Evolutionary conservation across 257 asterid genomes (phyloP).

Genomic region (Salvia rosmarinus): DNA sequence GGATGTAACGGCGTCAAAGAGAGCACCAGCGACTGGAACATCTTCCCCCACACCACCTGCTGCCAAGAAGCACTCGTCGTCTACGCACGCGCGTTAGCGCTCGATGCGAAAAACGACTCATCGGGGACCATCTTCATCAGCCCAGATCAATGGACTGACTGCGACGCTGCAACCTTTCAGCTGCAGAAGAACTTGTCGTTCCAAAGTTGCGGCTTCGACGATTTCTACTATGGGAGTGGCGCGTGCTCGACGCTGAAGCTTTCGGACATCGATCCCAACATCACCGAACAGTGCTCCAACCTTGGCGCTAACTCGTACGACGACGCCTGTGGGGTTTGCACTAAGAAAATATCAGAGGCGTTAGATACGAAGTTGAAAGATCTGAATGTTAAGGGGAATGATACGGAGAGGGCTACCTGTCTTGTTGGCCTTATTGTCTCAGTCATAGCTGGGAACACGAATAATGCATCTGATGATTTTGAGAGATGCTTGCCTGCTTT

Average conservation of each 20-base stretch:
- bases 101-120: conserved; percentile 36
- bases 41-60: conserved; percentile 56
- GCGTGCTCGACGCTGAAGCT: conserved; percentile 47
- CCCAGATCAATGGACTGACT: conserved; percentile 47
- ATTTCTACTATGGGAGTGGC: conserved; percentile 45
- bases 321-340: conserved; percentile 53
- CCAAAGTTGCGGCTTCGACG: conserved; percentile 50
- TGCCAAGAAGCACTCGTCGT: conserved; percentile 59
- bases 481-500: conserved; percentile 65
- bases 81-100: conserved; percentile 58
- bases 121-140: conserved; percentile 44
- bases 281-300: conserved; percentile 42
- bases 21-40: conserved; percentile 50
- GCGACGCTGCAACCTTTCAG: conserved; percentile 43
- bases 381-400: conserved; percentile 12
- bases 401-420: conserved; percentile 51
- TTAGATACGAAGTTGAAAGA: conserved; percentile 36
- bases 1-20: conserved; percentile 52
- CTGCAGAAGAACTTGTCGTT: conserved; percentile 51
- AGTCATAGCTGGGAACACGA: conserved; percentile 44
- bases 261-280: conserved; percentile 28
- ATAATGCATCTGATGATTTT: conserved; percentile 45
- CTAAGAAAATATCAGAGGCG: conserved; percentile 31
- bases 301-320: conserved; percentile 49
- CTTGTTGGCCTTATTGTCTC: conserved; percentile 52